Evolutionary conservation across 2,329 filamentous ascomycete species (phyloP).

Genomic region (Neophaeococcomyces aloes): DNA sequence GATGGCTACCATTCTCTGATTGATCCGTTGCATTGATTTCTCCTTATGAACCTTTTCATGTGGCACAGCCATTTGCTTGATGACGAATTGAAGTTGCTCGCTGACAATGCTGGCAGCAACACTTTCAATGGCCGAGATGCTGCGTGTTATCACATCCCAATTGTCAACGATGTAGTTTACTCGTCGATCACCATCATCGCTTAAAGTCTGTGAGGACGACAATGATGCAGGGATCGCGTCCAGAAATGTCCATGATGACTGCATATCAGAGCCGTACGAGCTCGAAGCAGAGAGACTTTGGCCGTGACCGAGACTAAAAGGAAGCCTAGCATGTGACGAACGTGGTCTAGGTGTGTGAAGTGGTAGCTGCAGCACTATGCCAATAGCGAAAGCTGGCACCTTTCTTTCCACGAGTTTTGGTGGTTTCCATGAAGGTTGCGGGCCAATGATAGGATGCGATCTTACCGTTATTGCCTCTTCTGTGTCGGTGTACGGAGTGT

Average conservation of each 20-base stretch:
- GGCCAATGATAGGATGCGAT: background rate
- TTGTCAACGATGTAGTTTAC: constrained; percentile 47
- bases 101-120: constrained; percentile 43
- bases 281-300: constrained; percentile 13
- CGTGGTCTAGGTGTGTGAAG: constrained; percentile 26
- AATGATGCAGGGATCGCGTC: constrained; percentile 21
- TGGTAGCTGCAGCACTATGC: constrained; percentile 43
- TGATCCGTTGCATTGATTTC: constrained; percentile 39
- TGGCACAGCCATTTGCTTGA: constrained; percentile 27
- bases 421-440: constrained; percentile 24
- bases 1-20: constrained; percentile 31
- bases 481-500: background rate
- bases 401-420: constrained; percentile 42
- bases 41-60: constrained; percentile 34
- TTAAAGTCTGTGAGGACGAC: constrained; percentile 10
- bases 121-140: constrained; percentile 43
- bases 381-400: constrained; percentile 50
- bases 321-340: constrained; percentile 23
- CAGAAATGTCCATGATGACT: constrained; percentile 21
- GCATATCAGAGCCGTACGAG: constrained; percentile 19
- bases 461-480: constrained; percentile 3
- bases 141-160: constrained; percentile 50
- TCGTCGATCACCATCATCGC: constrained; percentile 35
- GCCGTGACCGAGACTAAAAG: constrained; percentile 7
- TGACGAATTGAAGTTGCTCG: constrained; percentile 39